Evolutionary conservation across 176 grass and related monocot genomes (phyloP), one percentile per base, ranked within the genome.

Genomic region (Pontederia paniculata): DNA sequence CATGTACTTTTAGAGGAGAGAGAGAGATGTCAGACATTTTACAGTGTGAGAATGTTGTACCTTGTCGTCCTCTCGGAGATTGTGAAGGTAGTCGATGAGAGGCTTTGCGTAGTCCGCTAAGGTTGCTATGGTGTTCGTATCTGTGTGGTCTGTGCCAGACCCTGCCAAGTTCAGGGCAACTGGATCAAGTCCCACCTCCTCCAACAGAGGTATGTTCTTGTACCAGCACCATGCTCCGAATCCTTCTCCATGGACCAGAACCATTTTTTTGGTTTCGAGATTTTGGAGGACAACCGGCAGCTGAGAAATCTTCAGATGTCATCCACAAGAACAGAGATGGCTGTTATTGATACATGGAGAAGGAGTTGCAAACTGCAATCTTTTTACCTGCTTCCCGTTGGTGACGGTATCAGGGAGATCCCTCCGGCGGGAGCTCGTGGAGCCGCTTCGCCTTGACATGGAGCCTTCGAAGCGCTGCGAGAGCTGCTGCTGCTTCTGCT

Each of bases 171-270:
- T 86, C 51, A 97, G 68, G 23, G 86, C 79, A 54, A 97, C 31
- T 60, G 93, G 86, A 19, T 79, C 67, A 8, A 97, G 77, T 63
- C 93, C 93, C 55, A 72, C 77, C 79, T 97, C 93, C 75, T 97
- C 93, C 77, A 97, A 57, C 64, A 91, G 73, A 44, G 93, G 82
- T 28, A 98, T 80, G 50, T 77, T 91, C 78, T 98, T 98, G 69
- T 91, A 98, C 93, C 93, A 98, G 76, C 93, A 98, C 93, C 93
- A 98, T 43, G 93, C 93, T 52, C 93, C 93, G 73, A 98, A 91
- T 19, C 93, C 93, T 81, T 98, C 93, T 73, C 93, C 93, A 49
- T 98, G 93, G 43, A 98, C 75, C 47, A 98, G 87, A 45, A 98
- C 59, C 8, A 98, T 77, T 77, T 91, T 98, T 80, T 82, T 98